phyloP scores from a whole-genome alignment of 768 basidiomycete species.

The Mrakia blollopis region DNA sequence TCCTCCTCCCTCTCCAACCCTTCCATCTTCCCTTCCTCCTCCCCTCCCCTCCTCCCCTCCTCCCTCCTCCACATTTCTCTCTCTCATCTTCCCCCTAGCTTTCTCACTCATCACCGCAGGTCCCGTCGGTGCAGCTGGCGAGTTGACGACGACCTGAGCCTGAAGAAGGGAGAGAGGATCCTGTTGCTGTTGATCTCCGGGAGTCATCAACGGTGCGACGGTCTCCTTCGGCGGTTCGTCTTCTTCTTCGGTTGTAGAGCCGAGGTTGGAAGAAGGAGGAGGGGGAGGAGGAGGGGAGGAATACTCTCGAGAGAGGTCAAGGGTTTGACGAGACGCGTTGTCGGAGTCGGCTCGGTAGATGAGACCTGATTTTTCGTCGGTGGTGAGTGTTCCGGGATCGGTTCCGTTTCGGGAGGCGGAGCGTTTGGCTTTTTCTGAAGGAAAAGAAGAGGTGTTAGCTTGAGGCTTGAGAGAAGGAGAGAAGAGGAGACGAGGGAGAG shows the following conservation, averaged over 20 bases:
- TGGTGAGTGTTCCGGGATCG: not conserved
- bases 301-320: conserved; percentile 12
- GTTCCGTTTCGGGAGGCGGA: not conserved
- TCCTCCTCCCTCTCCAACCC: not conserved
- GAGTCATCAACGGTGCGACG: not conserved
- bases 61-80: conserved; percentile 38
- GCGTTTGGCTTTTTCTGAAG: conserved; percentile 7
- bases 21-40: not conserved
- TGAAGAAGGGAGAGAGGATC: not conserved
- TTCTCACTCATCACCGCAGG: conserved; percentile 62
- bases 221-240: not conserved
- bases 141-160: not conserved
- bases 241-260: not conserved
- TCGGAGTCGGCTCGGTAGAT: conserved; percentile 2
- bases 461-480: too few relatives aligned
- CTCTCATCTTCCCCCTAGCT: conserved; percentile 84
- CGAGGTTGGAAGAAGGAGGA: not conserved
- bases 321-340: conserved; percentile 17
- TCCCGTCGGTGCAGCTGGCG: not conserved
- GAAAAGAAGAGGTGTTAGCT: not conserved
- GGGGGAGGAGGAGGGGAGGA: not conserved
- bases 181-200: not conserved
- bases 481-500: conserved; percentile 30
- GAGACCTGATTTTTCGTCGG: conserved; percentile 12
- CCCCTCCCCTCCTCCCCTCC: not conserved